Evolutionary conservation across 1,139 yeast species (phyloP), one percentile per base, ranked within the genome.

Genomic region (Candida sanyaensis): DNA sequence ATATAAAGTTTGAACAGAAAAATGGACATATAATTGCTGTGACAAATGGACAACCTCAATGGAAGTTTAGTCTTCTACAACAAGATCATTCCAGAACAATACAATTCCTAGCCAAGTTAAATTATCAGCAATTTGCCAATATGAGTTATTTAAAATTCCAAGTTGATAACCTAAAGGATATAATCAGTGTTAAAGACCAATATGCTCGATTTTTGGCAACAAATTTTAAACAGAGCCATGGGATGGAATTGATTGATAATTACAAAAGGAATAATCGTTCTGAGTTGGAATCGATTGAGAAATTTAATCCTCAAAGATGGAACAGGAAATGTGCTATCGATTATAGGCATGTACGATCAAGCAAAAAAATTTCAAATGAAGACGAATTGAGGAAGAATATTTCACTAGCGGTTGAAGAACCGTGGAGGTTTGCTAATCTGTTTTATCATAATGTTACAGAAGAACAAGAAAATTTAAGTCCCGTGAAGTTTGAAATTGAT

Each of bases 201-300:
- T 75, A 69, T 47, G 64, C 62, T 17, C 56, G 57, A 50, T 73
- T 69, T 44, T 56, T 75, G 36, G 54, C 61, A 27, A 76, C 70
- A 47, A 73, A 73, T 57, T 69, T 71, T 53, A 65, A 62, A 47
- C 66, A 68, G 4, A 59, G 71, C 37, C 71, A 72, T 52, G 77
- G 77, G 3, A 57, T 61, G 23, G 72, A 69, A 45, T 57, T 71
- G 46, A 58, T 73, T 24, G 57, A 58, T 29, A 66, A 65, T 51
- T 72, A 66, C 53, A 47, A 50, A 10, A 57, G 53, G 42, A 64
- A 57, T 43, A 58, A 65, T 41, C 42, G 43, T 29, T 32, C 43
- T 1, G 57, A 57, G 13, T 26, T 47, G 7, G 46, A 47, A 23
- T 40, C 50, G n/a, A 52, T 62, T 17, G 58, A 56, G 8, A 56